Evolutionary conservation across 2,329 filamentous ascomycete genomes (phyloP).

Genomic region (Cytospora piceicola): DNA sequence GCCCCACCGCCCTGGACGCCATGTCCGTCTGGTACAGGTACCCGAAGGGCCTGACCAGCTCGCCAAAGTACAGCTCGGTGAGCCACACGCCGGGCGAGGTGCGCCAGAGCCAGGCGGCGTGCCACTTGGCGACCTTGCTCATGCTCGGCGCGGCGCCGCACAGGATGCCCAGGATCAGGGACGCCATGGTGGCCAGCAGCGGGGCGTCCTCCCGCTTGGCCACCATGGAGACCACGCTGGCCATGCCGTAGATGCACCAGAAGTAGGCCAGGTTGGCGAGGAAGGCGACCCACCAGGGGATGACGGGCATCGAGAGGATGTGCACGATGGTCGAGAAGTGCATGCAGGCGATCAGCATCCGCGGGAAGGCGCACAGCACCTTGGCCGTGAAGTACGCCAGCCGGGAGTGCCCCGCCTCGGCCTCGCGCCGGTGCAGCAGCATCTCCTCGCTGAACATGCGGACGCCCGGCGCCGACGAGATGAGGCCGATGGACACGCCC

Average conservation of each 20-base stretch:
- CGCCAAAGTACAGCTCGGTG: slow-evolving; percentile 58
- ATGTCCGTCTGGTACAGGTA: slow-evolving; percentile 56
- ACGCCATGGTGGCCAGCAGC: slow-evolving; percentile 57
- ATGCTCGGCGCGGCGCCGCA: slow-evolving; percentile 58
- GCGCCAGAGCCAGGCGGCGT: slow-evolving; percentile 60
- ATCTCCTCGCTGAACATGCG: slow-evolving; percentile 61
- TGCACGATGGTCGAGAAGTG: slow-evolving; percentile 59
- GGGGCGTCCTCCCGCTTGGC: slow-evolving; percentile 60
- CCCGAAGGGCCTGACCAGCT: slow-evolving; percentile 52
- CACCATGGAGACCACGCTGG: slow-evolving; percentile 57
- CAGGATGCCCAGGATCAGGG: slow-evolving; percentile 57
- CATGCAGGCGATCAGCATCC: slow-evolving; percentile 55
- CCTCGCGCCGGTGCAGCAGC: slow-evolving; percentile 58
- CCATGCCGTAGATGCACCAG: slow-evolving; percentile 61
- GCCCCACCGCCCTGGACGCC: slow-evolving; percentile 50
- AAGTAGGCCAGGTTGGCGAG: slow-evolving; percentile 58
- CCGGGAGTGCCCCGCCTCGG: slow-evolving; percentile 59
- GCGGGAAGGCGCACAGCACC: slow-evolving; percentile 53
- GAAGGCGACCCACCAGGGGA: slow-evolving; percentile 54
- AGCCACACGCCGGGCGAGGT: slow-evolving; percentile 59
- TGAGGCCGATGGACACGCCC: slow-evolving; percentile 59
- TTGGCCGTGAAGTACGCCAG: slow-evolving; percentile 62
- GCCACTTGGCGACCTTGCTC: slow-evolving; percentile 53
- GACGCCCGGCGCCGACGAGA: slow-evolving; percentile 58
- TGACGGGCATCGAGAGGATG: slow-evolving; percentile 53